Evolutionary conservation across 2,329 filamentous ascomycete species (phyloP).

Genomic region (Microsporum ferrugineum): DNA sequence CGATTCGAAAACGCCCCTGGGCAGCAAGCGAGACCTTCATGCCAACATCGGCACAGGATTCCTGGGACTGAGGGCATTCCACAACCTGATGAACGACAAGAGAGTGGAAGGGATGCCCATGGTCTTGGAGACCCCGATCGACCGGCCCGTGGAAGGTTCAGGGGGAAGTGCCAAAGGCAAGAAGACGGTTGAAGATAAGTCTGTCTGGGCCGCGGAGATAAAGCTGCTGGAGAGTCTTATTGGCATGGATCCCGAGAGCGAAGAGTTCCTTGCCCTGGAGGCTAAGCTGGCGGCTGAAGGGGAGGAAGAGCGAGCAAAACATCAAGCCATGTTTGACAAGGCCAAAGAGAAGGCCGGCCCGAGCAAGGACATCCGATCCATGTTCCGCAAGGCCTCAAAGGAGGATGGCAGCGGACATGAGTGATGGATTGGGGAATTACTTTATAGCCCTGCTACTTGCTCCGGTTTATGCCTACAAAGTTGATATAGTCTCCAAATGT

Average conservation of each 20-base stretch:
- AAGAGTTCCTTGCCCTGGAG: slow-evolving; percentile 59
- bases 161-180: slow-evolving; percentile 7
- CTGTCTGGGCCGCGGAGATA: slow-evolving; percentile 86
- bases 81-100: slow-evolving; percentile 75
- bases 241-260: slow-evolving; percentile 65
- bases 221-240: slow-evolving; percentile 84
- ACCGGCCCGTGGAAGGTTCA: slow-evolving; percentile 44
- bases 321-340: slow-evolving; percentile 69
- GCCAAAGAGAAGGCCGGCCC: slow-evolving; percentile 40
- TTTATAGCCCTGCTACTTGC: no score
- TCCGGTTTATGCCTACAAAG: no score
- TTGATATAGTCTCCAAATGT: no score
- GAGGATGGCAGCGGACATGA: not conserved
- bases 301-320: slow-evolving; percentile 56
- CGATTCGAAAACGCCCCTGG: slow-evolving; percentile 83
- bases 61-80: slow-evolving; percentile 78
- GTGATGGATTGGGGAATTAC: not conserved
- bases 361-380: slow-evolving; percentile 32
- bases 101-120: slow-evolving; percentile 71
- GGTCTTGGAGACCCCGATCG: slow-evolving; percentile 92
- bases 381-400: slow-evolving; percentile 19
- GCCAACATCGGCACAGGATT: slow-evolving; percentile 96
- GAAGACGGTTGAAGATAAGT: slow-evolving; percentile 57
- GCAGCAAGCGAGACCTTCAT: slow-evolving; percentile 75
- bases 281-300: slow-evolving; percentile 56